Base-by-base conservation (phyloP, 176 grass and related monocot genomes). In the Oryza glumipatula region DNA sequence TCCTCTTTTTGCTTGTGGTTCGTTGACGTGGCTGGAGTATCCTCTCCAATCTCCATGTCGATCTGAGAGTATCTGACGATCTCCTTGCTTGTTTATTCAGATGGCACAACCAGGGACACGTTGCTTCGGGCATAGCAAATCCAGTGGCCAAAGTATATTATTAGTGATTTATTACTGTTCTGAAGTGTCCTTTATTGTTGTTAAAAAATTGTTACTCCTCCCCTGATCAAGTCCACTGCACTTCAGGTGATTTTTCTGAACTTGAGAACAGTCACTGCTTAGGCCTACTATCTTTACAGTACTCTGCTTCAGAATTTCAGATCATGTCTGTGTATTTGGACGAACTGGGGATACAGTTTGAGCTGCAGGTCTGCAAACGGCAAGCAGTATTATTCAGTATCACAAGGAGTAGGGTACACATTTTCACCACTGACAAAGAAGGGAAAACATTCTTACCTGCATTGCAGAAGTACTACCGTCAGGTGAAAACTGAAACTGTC, bases 11-110 rank as follows among this genome's bases (percentile, higher is more conserved):
- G 21, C 58, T 19, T 63, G 58, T 8, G 8, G n/a, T 63, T 63
- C 58, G n/a, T 63, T 63, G 58, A 63, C 58, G 58, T 63, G 58
- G 58, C 8, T 13, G 58, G 58, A 13, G 58, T 63, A 63, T 63
- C n/a, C 58, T 63, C 9, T n/a, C 58, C n/a, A 63, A 23, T 63
- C 58, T 63, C 58, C 58, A 23, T 22, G 6, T 23, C 58, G 58
- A 23, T 63, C 58, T 58, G 54, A 56, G 52, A 21, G 54, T 58
- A 58, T 58, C 54, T 63, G n/a, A 63, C n/a, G 48, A 24, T 69
- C 47, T 9, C 2, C 36, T 48, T 19, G 11, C 48, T 68, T 86
- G 69, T 67, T 86, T 86, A 87, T 60, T 74, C 68, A 81, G 77
- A 68, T 5, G 56, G 56, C 45, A 17, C 83, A 65, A 11, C 51